Base-by-base conservation (phyloP, 257 asterid genomes). In the Rhazya stricta region DNA sequence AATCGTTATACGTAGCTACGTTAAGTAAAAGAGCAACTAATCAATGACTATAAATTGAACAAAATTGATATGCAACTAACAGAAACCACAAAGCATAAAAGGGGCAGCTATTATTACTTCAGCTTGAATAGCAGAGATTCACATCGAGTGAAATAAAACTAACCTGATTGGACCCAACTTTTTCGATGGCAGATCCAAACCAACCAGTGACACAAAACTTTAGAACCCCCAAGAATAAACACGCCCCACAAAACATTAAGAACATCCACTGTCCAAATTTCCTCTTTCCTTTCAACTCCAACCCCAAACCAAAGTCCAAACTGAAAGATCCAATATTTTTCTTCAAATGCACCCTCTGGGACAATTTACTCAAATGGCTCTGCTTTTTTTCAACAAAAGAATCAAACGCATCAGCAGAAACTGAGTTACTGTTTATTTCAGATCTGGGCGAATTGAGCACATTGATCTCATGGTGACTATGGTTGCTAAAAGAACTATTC, bases 141-240 rank as follows among this genome's bases (percentile, higher is more conserved):
- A 41, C 66, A 45, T 51, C 8, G 61, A 56, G 58, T 50, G 69
- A 80, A 63, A 34, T 71, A 54, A 36, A 76, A 75, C 69, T 23
- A 72, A 92, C 98, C 97, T 86, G 90, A 83, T 83, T 78, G 79
- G 75, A 82, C 43, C 88, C 90, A 77, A 86, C 80, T 78, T 84
- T 86, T 58, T 91, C 96, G 77, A 92, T 82, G 80, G 96, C 89
- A 82, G 97, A 91, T 91, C 98, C 99, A 81, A 95, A 87, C 98
- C 99, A 95, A 0, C 98, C 97, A 80, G 83, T 85, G 58, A 91
- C 98, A 83, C 90, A 92, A 85, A 95, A 87, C 96, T 89, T 95
- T 69, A 91, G 78, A 78, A 91, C 84, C 48, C 97, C 98, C 75
- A 85, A 30, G 85, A 94, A 92, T 76, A 94, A 85, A 80, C 96